These are phyloP conservation scores for Heritiera fomes DNA, from an alignment of 345 rosid genomes.

Conservation along the genomic window DNA sequence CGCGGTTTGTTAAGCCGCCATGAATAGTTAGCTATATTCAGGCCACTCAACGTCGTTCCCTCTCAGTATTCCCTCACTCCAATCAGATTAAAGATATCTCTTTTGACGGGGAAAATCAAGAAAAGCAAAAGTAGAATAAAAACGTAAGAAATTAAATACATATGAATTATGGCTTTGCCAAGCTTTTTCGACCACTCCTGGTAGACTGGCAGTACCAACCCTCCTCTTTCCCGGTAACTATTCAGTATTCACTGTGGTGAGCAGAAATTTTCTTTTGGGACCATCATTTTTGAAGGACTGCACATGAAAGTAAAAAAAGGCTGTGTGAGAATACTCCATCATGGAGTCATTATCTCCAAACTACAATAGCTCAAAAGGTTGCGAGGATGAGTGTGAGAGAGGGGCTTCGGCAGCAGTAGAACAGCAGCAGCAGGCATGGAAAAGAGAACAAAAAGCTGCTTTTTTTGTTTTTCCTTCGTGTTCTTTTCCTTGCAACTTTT, in stretches of 20 bases:
- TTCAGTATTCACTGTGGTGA: not conserved
- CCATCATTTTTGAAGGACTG: not conserved
- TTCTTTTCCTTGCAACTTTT: slow-evolving; percentile 15
- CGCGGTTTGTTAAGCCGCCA: slow-evolving; percentile 13
- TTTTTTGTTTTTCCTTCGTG: slow-evolving; percentile 24
- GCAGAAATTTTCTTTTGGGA: not conserved
- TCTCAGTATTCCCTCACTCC: not conserved
- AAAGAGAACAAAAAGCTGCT: slow-evolving; percentile 25
- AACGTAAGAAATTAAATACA: not conserved
- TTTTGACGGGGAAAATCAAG: not conserved
- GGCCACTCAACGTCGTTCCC: not conserved
- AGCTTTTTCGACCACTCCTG: not conserved
- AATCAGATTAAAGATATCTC: not conserved
- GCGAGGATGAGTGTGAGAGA: not conserved
- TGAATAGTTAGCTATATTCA: not conserved
- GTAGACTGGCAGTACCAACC: not conserved
- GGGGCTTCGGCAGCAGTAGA: slow-evolving; percentile 9
- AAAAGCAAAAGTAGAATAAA: too few species aligned
- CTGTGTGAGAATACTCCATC: not conserved
- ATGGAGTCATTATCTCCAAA: not conserved
- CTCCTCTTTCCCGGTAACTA: not conserved
- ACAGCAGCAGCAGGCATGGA: slow-evolving; percentile 26
- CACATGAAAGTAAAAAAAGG: too few species aligned
- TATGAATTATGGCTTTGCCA: not conserved
- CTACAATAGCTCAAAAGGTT: not conserved